Evolutionary conservation across 2,329 filamentous ascomycete genomes (phyloP).

Genomic region (Talaromyces funiculosus): DNA sequence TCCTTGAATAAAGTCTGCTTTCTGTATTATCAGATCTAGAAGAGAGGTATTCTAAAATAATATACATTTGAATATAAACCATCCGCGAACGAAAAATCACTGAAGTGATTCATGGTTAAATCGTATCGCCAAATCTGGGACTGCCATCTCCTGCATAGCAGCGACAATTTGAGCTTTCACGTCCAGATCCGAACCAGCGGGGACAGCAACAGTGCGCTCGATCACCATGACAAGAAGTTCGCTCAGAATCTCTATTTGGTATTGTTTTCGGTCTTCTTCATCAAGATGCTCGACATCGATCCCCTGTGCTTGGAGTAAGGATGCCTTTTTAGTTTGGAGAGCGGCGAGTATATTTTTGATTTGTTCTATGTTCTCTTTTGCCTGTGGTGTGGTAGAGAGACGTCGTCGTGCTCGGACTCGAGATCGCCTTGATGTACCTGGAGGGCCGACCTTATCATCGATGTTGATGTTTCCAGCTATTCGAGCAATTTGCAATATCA

Average conservation of each 20-base stretch:
- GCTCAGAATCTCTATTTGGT: conserved; percentile 40
- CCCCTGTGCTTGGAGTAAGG: conserved; percentile 28
- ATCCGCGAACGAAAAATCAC: not conserved
- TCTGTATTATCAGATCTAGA: not conserved
- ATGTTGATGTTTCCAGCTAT: conserved; percentile 22
- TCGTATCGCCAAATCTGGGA: conserved; percentile 20
- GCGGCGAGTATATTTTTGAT: conserved; percentile 42
- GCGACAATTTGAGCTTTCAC: conserved; percentile 30
- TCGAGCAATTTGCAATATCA: conserved; percentile 47
- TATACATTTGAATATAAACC: conserved; percentile 2
- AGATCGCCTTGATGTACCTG: conserved; percentile 24
- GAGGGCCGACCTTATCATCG: conserved; percentile 16
- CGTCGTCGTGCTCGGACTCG: conserved; percentile 33
- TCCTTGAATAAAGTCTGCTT: not conserved
- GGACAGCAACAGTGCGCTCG: conserved; percentile 23
- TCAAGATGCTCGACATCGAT: conserved; percentile 32
- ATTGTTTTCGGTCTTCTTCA: conserved; percentile 31
- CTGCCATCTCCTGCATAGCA: conserved; percentile 36
- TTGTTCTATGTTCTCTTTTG: conserved; percentile 40
- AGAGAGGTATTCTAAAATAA: not conserved
- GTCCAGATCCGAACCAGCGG: conserved; percentile 17
- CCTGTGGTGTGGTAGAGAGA: conserved; percentile 35
- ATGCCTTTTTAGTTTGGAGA: conserved; percentile 36
- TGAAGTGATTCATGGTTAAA: conserved; percentile 3
- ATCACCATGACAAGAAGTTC: conserved; percentile 39